These are phyloP conservation scores for Daldinia childiae DNA, from an alignment of 495 filamentous ascomycete species.

Conservation along the genomic window DNA sequence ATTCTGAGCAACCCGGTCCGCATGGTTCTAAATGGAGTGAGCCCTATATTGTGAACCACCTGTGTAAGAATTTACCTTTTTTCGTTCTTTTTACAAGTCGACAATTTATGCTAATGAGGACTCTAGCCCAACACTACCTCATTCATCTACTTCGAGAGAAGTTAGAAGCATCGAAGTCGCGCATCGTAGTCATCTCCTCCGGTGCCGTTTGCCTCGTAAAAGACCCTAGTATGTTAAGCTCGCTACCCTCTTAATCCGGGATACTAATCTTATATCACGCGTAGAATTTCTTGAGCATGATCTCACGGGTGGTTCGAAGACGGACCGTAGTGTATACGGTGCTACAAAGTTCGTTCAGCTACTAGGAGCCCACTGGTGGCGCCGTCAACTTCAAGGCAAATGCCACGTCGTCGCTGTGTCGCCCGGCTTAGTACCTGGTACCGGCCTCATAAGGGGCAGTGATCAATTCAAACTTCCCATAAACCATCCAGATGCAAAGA, in stretches of 20 bases:
- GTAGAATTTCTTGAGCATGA: constrained; percentile 45
- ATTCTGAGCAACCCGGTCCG: constrained; percentile 39
- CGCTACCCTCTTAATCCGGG: neutral
- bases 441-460: constrained; percentile 42
- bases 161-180: constrained; percentile 48
- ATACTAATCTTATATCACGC: constrained; percentile 8
- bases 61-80: constrained; percentile 44
- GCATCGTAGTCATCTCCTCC: constrained; percentile 56
- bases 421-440: constrained; percentile 54
- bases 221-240: constrained; percentile 44
- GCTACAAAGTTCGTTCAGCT: constrained; percentile 57
- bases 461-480: constrained; percentile 17
- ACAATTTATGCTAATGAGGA: neutral
- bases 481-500: constrained; percentile 52
- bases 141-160: constrained; percentile 52
- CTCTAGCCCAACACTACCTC: constrained; percentile 58
- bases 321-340: constrained; percentile 41
- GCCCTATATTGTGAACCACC: constrained; percentile 54
- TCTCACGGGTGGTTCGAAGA: constrained; percentile 45
- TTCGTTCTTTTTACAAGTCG: neutral
- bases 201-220: constrained; percentile 48
- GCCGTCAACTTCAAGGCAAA: constrained; percentile 51
- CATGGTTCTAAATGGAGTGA: constrained; percentile 53
- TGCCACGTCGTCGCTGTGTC: constrained; percentile 56
- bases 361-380: constrained; percentile 60